phyloP scores from a whole-genome alignment of 345 rosid genomes.

The Citrus inodora region DNA sequence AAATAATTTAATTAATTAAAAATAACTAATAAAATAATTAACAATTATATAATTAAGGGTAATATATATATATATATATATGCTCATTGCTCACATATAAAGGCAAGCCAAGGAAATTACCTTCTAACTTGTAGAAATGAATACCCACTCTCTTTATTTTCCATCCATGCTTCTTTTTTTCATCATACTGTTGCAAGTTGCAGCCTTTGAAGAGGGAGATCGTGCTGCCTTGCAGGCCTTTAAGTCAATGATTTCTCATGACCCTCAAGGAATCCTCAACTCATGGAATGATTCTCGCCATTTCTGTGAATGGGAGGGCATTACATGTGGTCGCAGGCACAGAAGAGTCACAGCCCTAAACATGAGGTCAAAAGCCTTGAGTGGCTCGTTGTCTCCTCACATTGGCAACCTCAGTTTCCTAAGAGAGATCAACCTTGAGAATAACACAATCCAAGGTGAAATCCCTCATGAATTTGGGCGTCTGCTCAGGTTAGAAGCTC shows the following conservation, averaged over 20 bases:
- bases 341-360: too few relatives aligned
- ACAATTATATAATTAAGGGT: too few relatives aligned
- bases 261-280: too few relatives aligned
- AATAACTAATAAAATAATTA: too few relatives aligned
- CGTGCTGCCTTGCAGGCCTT: not conserved
- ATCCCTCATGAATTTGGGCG: slow-evolving; percentile 9
- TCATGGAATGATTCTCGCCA: too few relatives aligned
- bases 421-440: not conserved
- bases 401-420: slow-evolving; percentile 9
- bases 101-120: not conserved
- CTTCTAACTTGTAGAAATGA: not conserved
- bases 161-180: not conserved
- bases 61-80: too few relatives aligned
- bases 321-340: too few relatives aligned
- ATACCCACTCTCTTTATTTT: not conserved
- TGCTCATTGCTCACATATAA: too few relatives aligned
- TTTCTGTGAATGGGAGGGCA: too few relatives aligned
- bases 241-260: too few relatives aligned
- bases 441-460: slow-evolving; percentile 1
- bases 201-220: not conserved
- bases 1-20: too few relatives aligned
- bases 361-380: not conserved
- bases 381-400: slow-evolving; percentile 9
- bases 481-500: not conserved
- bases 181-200: not conserved